These are phyloP conservation scores for Dictyostelium citrinum DNA, from an alignment of 78 protist species.

Conservation along the genomic window DNA sequence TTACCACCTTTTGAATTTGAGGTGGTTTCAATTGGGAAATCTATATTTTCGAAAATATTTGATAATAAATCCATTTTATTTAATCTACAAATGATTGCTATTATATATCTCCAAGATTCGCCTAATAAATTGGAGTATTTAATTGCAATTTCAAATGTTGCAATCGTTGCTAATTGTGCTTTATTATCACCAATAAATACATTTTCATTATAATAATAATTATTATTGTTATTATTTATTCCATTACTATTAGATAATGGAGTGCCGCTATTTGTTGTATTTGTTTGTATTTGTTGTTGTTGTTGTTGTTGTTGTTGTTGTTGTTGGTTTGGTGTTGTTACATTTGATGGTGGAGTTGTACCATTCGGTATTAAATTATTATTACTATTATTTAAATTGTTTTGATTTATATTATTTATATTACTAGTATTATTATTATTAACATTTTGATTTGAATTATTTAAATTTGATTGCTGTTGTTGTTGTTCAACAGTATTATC, in stretches of 20 bases:
- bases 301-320: neutral
- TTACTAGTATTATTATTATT: neutral
- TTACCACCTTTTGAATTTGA: neutral
- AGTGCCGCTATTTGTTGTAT: neutral
- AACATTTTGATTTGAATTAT: neutral
- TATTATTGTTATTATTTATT: neutral
- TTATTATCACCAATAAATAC: conserved; percentile 73
- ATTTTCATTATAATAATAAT: neutral
- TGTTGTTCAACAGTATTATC: conserved; percentile 18
- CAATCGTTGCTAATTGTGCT: conserved; percentile 79
- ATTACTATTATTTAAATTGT: neutral
- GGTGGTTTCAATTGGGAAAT: conserved; percentile 26
- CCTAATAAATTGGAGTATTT: conserved; percentile 32
- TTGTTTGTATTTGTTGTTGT: neutral
- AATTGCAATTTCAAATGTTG: conserved; percentile 76
- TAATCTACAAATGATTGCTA: conserved; percentile 40
- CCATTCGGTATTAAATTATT: neutral
- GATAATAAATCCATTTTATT: conserved; percentile 40
- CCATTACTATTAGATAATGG: neutral
- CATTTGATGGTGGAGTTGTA: neutral
- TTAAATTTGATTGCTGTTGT: neutral
- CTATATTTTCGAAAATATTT: conserved; percentile 44
- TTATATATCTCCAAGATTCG: conserved; percentile 62
- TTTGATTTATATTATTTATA: neutral
- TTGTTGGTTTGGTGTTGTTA: neutral